Percentiles rank a stretch among this genome's conserved stretches.
Conservation (phyloP, 768 basidiomycete species). For the Sarcodon sp. region DNA sequence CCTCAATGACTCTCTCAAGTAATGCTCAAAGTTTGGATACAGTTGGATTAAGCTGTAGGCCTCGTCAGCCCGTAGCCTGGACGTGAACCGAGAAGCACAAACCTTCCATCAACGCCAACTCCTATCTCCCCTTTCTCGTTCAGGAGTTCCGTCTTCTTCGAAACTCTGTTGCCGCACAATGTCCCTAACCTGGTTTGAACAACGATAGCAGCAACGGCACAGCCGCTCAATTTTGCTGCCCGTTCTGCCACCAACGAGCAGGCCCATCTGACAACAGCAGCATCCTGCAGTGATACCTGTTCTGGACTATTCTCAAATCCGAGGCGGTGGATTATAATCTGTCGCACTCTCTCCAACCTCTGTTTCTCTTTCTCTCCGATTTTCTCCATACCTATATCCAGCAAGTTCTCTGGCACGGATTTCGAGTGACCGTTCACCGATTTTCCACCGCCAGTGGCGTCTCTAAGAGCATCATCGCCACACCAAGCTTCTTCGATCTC, state of each 20-base stretch:
- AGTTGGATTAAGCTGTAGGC: conserved; percentile 69
- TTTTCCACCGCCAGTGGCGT: neutral
- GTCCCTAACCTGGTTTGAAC: conserved; percentile 61
- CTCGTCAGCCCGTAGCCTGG: neutral
- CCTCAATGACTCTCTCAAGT: conserved; percentile 64
- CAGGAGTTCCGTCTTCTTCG: conserved; percentile 12
- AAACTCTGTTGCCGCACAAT: conserved; percentile 7
- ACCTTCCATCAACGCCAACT: conserved; percentile 94
- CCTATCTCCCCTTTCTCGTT: conserved; percentile 33
- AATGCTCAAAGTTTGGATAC: conserved; percentile 77
- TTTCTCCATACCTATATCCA: conserved; percentile 4
- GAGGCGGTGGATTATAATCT: conserved; percentile 49
- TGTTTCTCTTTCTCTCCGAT: neutral
- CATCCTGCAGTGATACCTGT: conserved; percentile 33
- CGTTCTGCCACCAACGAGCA: conserved; percentile 67
- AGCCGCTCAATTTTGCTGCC: conserved; percentile 74
- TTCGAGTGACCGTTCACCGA: neutral
- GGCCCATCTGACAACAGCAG: conserved; percentile 72
- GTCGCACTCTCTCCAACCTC: conserved; percentile 40
- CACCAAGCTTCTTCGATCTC: conserved; percentile 71
- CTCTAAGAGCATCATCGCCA: conserved; percentile 17
- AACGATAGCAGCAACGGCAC: conserved; percentile 78
- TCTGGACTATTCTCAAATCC: conserved; percentile 31
- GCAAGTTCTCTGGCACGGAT: neutral
- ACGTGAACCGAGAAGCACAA: conserved; percentile 6